Conservation (phyloP, 306 rosid species). For the Vachellia pachyceras region DNA sequence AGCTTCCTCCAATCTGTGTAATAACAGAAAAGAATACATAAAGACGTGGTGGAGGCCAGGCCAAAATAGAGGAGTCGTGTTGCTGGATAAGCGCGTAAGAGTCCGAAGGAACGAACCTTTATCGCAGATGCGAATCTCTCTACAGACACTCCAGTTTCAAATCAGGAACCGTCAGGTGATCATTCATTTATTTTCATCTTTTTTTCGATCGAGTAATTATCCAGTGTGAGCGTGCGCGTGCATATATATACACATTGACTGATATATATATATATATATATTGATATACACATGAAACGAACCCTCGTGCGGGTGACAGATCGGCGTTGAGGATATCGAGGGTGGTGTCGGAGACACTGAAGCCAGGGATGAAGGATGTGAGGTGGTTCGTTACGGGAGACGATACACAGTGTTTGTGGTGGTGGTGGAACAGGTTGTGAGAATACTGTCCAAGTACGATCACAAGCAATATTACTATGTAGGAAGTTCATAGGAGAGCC, state of each 20-base stretch:
- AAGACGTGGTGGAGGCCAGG: conserved; percentile 83
- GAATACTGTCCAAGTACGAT: conserved; percentile 71
- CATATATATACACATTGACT: background rate
- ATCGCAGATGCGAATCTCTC: conserved; percentile 68
- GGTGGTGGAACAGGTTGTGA: conserved; percentile 80
- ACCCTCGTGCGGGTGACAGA: conserved; percentile 53
- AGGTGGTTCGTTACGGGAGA: conserved; percentile 95
- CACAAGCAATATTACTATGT: conserved; percentile 71
- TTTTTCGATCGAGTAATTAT: background rate
- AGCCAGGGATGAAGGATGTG: conserved; percentile 77
- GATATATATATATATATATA: no score
- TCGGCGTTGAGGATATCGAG: conserved; percentile 85
- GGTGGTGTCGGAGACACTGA: conserved; percentile 75
- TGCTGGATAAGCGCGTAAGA: conserved; percentile 66
- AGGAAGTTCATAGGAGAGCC: conserved; percentile 87
- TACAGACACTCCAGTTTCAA: conserved; percentile 54
- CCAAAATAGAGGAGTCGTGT: conserved; percentile 80
- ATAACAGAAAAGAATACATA: conserved; percentile 71
- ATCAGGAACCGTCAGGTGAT: conserved; percentile 52
- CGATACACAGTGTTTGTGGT: conserved; percentile 81
- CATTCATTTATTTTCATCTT: background rate
- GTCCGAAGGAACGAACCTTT: conserved; percentile 43
- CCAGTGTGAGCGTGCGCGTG: background rate
- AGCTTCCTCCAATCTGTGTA: conserved; percentile 74
- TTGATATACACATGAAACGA: background rate